Base-by-base conservation (phyloP, 768 basidiomycete genomes). In the Dioszegia aurantiaca region DNA sequence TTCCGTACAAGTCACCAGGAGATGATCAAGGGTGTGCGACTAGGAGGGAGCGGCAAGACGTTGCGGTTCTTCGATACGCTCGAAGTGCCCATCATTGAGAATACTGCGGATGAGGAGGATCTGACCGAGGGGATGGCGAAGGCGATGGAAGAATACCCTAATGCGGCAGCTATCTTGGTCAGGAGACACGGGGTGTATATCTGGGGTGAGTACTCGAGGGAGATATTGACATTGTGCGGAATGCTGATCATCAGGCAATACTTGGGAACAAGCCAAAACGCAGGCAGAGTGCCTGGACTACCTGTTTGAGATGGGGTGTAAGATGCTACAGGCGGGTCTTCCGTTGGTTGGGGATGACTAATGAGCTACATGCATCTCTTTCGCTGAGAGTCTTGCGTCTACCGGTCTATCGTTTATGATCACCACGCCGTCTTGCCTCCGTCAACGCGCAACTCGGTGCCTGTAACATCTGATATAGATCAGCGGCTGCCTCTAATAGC, bases 201-300 rank as follows among this genome's bases (percentile, higher is more conserved):
- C 47, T 91, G 89, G 89, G 89, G 89, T 87, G 55, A 59, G 80
- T 65, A 3, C 12, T 10, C 14, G 8, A 19, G n/a, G n/a, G n/a
- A n/a, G n/a, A n/a, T n/a, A 24, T 48, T 49, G 40, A 36, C 8
- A 37, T 46, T 43, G 41, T 58, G 19, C n/a, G n/a, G 64, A 42
- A 4, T 24, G 40, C 52, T 55, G 57, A 58, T 17, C 10, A 52
- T 52, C 57, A 67, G 73, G 77, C 71, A 80, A 45, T 83, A 88
- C 70, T 5, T 91, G 89, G 89, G 84, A 89, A 76, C 89, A 87
- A 72, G 89, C 89, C 9, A 91, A 91, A 78, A 88, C 88, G 0
- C 89, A 91, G 69, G 84, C 88, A 0, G 89, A 91, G 81, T 93
- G 90, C 74, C 82, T 92, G 28, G 90, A 93, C 72, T 93, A 92